phyloP scores from a whole-genome alignment of 78 protist genomes.

The slime mould (Dictyostelium discoideum) region dicty_2.7 NC_007090.3:2512501-2513000 shows the following conservation, averaged over 20 bases:
- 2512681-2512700: neutral
- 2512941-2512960: neutral
- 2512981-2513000: constrained; percentile 15
- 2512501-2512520: neutral
- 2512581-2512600: neutral
- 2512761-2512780: neutral
- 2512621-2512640: constrained; percentile 7
- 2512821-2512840: neutral
- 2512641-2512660: neutral
- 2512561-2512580: neutral
- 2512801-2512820: neutral
- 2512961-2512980: constrained; percentile 46
- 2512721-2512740: neutral
- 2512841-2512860: neutral
- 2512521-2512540: neutral
- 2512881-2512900: neutral
- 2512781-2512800: constrained; percentile 2
- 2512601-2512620: neutral
- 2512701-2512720: neutral
- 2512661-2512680: neutral
- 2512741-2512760: neutral
- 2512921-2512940: neutral
- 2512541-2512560: neutral
- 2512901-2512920: neutral
- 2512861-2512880: neutral